Evolutionary conservation across 176 grass and related monocot species (phyloP), one percentile per base, ranked within the genome.

Genomic region (Bromus sterilis): DNA sequence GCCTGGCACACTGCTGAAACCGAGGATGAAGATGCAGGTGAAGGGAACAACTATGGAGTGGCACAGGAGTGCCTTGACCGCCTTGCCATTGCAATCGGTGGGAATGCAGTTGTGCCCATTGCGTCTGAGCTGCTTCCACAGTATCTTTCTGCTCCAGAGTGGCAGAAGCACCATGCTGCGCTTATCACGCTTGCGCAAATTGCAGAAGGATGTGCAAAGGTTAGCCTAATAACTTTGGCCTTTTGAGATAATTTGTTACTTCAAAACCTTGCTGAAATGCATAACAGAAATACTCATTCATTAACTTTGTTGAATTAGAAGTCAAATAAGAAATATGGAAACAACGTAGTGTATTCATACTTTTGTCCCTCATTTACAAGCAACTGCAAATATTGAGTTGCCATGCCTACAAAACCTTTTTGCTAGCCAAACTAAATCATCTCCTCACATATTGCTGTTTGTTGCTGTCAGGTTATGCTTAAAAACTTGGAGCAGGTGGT

Each of bases 121-220:
- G 97, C 89, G 11, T 95, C 93, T 18, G 97, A 99, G 82, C 77
- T 99, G 56, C 80, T 99, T 35, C 93, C 97, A 16, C 86, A 79
- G 14, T 99, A 80, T 82, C 85, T 99, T 37, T 79, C 93, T 55
- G 87, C 93, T 51, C 80, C 91, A 3, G 97, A 99, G 79, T 99
- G 97, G 97, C 91, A 99, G 87, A 99, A 99, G 69, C 97, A 93
- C 89, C 97, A 99, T 71, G 97, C 97, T 11, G 97, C 97, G 0
- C 91, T 99, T 60, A 85, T 99, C 65, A 96, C 97, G 20, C 97
- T 99, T 31, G 93, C 97, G 36, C 97, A 99, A 85, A 99, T 99
- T 70, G 97, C 97, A 11, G 97, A 99, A 85, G 97, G 97, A 65
- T 96, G 97, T n/a, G 90, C 97, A 34, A 99, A 99, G 93, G 95